Percentiles rank a stretch among this genome's conserved stretches.
phyloP scores from a whole-genome alignment of 2,329 filamentous ascomycete genomes.

The Colletotrichum paranaense region DNA sequence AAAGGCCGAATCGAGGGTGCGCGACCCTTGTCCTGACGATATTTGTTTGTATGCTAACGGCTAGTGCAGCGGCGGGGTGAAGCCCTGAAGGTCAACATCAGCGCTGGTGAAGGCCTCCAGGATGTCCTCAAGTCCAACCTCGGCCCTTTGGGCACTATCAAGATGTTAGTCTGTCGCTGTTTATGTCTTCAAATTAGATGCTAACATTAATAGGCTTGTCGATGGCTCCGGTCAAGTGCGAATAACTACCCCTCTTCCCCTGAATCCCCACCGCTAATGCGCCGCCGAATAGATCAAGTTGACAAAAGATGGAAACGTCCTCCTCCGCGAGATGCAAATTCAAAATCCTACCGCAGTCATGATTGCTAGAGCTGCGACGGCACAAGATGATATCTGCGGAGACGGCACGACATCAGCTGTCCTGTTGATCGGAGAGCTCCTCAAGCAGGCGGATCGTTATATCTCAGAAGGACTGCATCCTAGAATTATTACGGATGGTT shows the following conservation, averaged over 20 bases:
- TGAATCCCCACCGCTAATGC: constrained; percentile 23
- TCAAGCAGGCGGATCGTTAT: constrained; percentile 97
- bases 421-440: constrained; percentile 91
- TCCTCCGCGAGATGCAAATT: constrained; percentile 86
- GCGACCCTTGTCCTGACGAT: constrained; percentile 47
- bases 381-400: constrained; percentile 97
- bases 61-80: constrained; percentile 85
- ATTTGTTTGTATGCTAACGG: constrained; percentile 54
- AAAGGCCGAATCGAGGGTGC: constrained; percentile 96
- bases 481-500: constrained; percentile 95
- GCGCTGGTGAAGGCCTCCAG: constrained; percentile 90
- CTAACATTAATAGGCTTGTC: constrained; percentile 65
- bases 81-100: constrained; percentile 97
- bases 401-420: constrained; percentile 98
- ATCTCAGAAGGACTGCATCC: constrained; percentile 98
- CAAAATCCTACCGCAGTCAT: constrained; percentile 97
- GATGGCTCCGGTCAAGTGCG: constrained; percentile 76
- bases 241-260: constrained; percentile 35
- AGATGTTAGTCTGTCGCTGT: constrained; percentile 74
- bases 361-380: constrained; percentile 87
- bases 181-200: constrained; percentile 16
- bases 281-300: constrained; percentile 81
- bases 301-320: constrained; percentile 97
- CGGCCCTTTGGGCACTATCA: constrained; percentile 92
- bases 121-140: constrained; percentile 97